Percentiles rank a stretch among this genome's conserved stretches.
Evolutionary conservation across 2,329 filamentous ascomycete genomes (phyloP).

Genomic region (Talaromyces sp.): DNA sequence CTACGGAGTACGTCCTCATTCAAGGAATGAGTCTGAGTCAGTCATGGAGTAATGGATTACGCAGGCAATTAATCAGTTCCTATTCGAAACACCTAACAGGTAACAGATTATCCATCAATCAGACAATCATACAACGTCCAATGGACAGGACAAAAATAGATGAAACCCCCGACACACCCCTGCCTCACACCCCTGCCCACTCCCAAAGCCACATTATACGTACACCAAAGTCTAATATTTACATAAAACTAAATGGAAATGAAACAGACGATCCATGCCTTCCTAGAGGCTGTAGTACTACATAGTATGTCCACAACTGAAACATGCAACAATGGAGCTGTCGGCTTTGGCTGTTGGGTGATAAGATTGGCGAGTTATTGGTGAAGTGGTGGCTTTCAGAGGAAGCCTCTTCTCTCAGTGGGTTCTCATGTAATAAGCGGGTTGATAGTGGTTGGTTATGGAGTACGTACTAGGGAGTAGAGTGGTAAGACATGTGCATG

Average conservation of each 20-base stretch:
- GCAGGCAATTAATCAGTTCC: background rate
- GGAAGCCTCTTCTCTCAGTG: background rate
- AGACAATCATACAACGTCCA: background rate
- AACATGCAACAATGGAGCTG: background rate
- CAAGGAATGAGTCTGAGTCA: background rate
- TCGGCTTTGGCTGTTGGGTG: background rate
- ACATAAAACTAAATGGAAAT: background rate
- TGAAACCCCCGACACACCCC: background rate
- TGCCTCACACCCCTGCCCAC: background rate
- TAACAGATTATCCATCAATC: background rate
- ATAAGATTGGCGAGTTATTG: background rate
- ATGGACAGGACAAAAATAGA: background rate
- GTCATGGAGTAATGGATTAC: background rate
- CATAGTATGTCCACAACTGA: background rate
- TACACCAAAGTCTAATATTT: background rate
- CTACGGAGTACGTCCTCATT: background rate
- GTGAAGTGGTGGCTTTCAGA: background rate
- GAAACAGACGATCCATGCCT: background rate
- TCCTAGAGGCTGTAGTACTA: no score
- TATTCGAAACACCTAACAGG: background rate
- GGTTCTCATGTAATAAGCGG: background rate
- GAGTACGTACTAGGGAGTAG: background rate
- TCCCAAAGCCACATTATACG: background rate
- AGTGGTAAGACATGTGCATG: background rate
- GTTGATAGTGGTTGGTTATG: background rate